Conservation (phyloP, 768 basidiomycete genomes). For the Lactifluus subvellereus region DNA sequence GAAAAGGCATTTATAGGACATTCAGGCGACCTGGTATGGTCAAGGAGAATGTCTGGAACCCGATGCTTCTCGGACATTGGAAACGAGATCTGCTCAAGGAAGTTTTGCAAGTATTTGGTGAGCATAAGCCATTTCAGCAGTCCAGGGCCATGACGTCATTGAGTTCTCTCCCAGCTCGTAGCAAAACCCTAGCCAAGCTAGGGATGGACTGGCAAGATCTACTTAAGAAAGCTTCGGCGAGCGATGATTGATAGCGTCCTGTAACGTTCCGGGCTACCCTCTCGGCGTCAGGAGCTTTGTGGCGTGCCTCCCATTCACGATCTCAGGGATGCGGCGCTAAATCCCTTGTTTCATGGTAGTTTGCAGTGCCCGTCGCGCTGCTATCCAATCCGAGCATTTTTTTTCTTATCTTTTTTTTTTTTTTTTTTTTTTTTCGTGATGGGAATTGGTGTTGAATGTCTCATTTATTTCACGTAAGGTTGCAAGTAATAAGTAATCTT, state of each 20-base stretch:
- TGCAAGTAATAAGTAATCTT: neutral
- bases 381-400: neutral
- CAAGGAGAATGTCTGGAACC: constrained; percentile 57
- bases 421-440: neutral
- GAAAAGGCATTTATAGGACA: constrained; percentile 1
- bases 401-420: no score
- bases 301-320: no score
- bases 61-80: constrained; percentile 59
- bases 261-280: no score
- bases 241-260: constrained; percentile 7
- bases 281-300: no score
- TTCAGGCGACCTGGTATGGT: constrained; percentile 60
- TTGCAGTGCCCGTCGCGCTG: no score
- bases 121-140: neutral
- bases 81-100: constrained; percentile 84
- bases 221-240: constrained; percentile 48
- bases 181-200: constrained; percentile 67
- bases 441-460: neutral
- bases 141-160: neutral
- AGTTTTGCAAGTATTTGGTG: constrained; percentile 73
- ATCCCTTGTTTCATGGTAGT: no score
- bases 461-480: neutral
- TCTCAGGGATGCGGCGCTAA: no score
- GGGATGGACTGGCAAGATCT: constrained; percentile 81
- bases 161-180: constrained; percentile 45